These are phyloP conservation scores for Ampelomyces quisqualis DNA, from an alignment of 2,329 filamentous ascomycete species.

Conservation along the genomic window DNA sequence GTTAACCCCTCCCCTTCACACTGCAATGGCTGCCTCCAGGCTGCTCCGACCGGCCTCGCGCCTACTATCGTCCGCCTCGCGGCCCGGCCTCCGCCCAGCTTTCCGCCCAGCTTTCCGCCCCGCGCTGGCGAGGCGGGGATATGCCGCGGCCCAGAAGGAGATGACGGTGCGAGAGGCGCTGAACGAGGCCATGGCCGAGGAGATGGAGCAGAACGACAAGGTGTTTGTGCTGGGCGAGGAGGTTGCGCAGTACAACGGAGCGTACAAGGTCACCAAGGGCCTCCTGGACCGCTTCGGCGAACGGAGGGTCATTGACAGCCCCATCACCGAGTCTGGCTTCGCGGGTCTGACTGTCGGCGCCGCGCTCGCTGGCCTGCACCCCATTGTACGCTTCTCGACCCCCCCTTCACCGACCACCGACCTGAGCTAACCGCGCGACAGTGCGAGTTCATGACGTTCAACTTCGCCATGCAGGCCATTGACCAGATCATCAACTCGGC, in stretches of 20 bases:
- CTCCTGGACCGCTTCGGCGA: constrained; percentile 96
- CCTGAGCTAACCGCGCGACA: constrained; percentile 42
- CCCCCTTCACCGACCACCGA: neutral
- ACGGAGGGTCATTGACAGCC: constrained; percentile 95
- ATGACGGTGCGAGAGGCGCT: constrained; percentile 96
- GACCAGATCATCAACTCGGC: constrained; percentile 99
- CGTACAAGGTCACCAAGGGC: constrained; percentile 97
- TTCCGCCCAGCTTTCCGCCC: constrained; percentile 52
- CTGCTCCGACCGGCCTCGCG: constrained; percentile 65
- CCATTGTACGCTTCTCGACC: constrained; percentile 65
- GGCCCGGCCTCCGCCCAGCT: constrained; percentile 54
- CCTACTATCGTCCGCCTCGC: constrained; percentile 58
- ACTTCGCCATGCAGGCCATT: constrained; percentile 99
- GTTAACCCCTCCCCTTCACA: constrained; percentile 7
- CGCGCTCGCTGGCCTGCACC: constrained; percentile 89
- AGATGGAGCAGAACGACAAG: constrained; percentile 91
- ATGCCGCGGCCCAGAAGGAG: constrained; percentile 73
- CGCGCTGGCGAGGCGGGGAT: constrained; percentile 54
- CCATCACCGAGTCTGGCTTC: constrained; percentile 98
- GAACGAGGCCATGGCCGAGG: constrained; percentile 96
- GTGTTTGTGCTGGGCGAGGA: constrained; percentile 97
- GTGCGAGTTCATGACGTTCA: constrained; percentile 99
- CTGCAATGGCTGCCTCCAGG: constrained; percentile 59
- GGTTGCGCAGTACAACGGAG: constrained; percentile 99
- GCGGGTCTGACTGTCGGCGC: constrained; percentile 90